Conservation (phyloP, 2,329 filamentous ascomycete species). For the Raffaelea deltoideospora region DNA sequence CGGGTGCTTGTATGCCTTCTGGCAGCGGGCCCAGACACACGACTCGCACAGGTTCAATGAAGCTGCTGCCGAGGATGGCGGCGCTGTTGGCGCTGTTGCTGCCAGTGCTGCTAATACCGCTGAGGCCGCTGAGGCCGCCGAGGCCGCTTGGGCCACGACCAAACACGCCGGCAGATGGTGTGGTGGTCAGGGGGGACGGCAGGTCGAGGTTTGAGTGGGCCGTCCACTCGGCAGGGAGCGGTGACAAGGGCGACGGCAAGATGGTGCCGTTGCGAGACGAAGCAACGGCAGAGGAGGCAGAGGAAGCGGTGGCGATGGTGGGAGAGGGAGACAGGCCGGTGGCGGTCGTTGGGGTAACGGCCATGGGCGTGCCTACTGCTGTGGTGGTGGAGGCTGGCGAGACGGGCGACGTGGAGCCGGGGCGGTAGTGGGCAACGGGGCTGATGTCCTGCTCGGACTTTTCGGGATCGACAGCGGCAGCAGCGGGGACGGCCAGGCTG, state of each 20-base stretch:
- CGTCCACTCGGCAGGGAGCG: constrained; percentile 25
- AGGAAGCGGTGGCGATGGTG: constrained; percentile 15
- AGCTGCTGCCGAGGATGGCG: constrained; percentile 15
- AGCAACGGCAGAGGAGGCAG: constrained; percentile 16
- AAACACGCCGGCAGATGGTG: constrained; percentile 12
- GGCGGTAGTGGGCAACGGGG: constrained; percentile 18
- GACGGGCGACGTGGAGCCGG: constrained; percentile 14
- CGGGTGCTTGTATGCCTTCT: constrained; percentile 26
- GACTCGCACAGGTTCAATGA: constrained; percentile 36
- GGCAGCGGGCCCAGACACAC: constrained; percentile 41
- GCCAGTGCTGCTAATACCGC: constrained; percentile 1
- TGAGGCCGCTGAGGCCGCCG: constrained; percentile 1
- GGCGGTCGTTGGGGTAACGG: no score
- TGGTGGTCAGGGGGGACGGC: constrained; percentile 27
- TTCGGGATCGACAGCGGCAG: constrained; percentile 6
- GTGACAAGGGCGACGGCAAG: constrained; percentile 33
- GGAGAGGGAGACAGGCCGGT: no score
- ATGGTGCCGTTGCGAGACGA: constrained; percentile 17
- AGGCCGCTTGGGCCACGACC: background rate
- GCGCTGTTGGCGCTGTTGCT: no score
- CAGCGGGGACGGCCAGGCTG: background rate
- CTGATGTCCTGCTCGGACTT: constrained; percentile 21
- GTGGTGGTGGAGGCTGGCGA: constrained; percentile 12
- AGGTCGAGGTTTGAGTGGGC: constrained; percentile 19
- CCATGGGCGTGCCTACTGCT: no score